These are phyloP conservation scores for Fusarium sp. DNA, from an alignment of 2,329 filamentous ascomycete species.

Conservation along the genomic window DNA sequence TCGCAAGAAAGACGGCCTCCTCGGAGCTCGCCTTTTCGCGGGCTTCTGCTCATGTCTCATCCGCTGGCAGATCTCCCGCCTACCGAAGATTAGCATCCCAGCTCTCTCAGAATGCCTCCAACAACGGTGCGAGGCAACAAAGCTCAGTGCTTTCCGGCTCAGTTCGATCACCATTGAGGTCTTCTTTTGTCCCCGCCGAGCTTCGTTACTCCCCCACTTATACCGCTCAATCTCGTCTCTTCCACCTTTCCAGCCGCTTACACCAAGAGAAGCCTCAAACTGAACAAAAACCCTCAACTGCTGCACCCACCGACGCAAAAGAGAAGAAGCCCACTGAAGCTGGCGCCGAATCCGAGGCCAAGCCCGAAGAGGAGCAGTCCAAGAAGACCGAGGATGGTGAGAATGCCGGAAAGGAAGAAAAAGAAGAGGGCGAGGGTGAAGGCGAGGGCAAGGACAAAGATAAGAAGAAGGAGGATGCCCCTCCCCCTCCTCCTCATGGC, in stretches of 20 bases:
- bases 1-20: conserved; percentile 56
- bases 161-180: conserved; percentile 55
- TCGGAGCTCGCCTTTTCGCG: conserved; percentile 56
- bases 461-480: conserved; percentile 73
- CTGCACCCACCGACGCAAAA: conserved; percentile 52
- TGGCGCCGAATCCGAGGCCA: conserved; percentile 46
- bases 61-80: conserved; percentile 58
- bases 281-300: conserved; percentile 39
- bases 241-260: conserved; percentile 48
- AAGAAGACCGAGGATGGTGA: conserved; percentile 55
- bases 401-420: conserved; percentile 55
- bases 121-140: conserved; percentile 43
- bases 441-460: conserved; percentile 62
- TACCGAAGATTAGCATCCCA: conserved; percentile 59
- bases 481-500: conserved; percentile 94
- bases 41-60: conserved; percentile 52
- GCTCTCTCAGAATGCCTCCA: conserved; percentile 45
- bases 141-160: conserved; percentile 43
- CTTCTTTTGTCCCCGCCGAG: conserved; percentile 55
- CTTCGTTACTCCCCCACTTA: conserved; percentile 49
- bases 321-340: conserved; percentile 53
- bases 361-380: conserved; percentile 56
- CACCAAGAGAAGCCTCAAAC: conserved; percentile 50
- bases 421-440: conserved; percentile 58
- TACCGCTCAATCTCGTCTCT: conserved; percentile 44